Evolutionary conservation across 352 stramenopile species (phyloP), one percentile per base, ranked within the genome.

Genomic region (Pythium chondricola): DNA sequence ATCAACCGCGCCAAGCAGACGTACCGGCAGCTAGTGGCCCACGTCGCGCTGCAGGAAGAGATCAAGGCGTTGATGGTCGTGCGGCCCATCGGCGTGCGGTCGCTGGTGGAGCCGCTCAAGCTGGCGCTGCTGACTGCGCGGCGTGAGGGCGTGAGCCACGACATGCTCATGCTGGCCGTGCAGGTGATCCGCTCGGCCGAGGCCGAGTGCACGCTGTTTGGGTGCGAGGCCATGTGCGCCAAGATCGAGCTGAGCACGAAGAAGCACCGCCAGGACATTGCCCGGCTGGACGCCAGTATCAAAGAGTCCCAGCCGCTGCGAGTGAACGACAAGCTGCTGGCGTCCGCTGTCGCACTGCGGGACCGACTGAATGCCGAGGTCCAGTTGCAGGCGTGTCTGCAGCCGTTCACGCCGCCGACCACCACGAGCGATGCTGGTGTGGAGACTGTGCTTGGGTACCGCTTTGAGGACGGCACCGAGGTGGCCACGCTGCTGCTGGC

Each of bases 171-270:
- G 42, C 58, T 88, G 0, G 74, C 65, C 2, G 42, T 80, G 21
- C 76, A 83, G 21, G 55, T 93, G 13, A 75, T 93, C 35, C 76
- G 78, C 37, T 81, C 74, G 35, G 78, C 74, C 14, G 81, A 93
- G 53, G 73, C 72, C 41, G 81, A 93, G 52, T 88, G 77, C 35
- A 89, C 71, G 44, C 67, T 93, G n/a, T 93, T 83, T 38, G 78
- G 81, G 6, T 85, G 69, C 32, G 65, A 88, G 35, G 69, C 74
- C 18, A 60, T 89, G 21, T 86, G 75, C 35, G 58, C 58, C 35
- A 80, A 74, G 42, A 83, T 92, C 42, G 62, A 70, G 18, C 54
- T 78, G 14, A 78, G 75, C 35, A 70, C 73, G 0, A 71, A 71
- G 56, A 67, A 71, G 26, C 57, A 84, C 50, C 40, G 46, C 10